Evolutionary conservation across 1,284 basidiomycete genomes (phyloP).

Genomic region (Phenoliferia sp.): DNA sequence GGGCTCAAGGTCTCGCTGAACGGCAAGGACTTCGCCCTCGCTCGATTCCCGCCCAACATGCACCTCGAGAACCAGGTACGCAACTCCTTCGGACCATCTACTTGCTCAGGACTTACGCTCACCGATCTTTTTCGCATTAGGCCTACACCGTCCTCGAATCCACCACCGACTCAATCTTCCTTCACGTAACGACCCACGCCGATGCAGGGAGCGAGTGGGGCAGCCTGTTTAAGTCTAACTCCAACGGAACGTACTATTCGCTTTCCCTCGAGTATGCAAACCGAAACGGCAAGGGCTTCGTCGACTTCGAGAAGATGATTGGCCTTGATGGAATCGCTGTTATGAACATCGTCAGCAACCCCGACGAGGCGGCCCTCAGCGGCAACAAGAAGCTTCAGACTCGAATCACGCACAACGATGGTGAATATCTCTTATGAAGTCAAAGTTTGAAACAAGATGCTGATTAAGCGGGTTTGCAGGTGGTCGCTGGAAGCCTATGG

Average conservation of each 20-base stretch:
- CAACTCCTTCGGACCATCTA: not conserved
- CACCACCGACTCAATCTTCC: conserved; percentile 83
- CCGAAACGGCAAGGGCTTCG: conserved; percentile 76
- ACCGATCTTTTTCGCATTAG: conserved; percentile 45
- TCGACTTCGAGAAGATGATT: conserved; percentile 98
- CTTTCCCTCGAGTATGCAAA: conserved; percentile 84
- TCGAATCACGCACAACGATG: conserved; percentile 93
- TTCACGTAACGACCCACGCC: conserved; percentile 89
- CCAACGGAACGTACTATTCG: conserved; percentile 94
- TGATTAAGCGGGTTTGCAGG: conserved; percentile 46
- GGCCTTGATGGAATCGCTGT: conserved; percentile 93
- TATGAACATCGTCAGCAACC: conserved; percentile 82
- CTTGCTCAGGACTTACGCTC: not conserved
- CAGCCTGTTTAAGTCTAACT: conserved; percentile 91
- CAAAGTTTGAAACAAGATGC: conserved; percentile 26
- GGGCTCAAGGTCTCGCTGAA: conserved; percentile 88
- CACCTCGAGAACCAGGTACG: conserved; percentile 68
- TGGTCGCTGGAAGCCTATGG: conserved; percentile 78
- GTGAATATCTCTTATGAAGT: conserved; percentile 71
- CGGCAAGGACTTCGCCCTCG: conserved; percentile 73
- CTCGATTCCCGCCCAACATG: conserved; percentile 85
- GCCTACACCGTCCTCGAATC: conserved; percentile 95
- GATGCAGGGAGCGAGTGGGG: conserved; percentile 74
- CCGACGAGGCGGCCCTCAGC: conserved; percentile 66
- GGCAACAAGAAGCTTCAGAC: conserved; percentile 74